These are phyloP conservation scores for Amanita rubescens DNA, from an alignment of 768 basidiomycete genomes.

Conservation along the genomic window DNA sequence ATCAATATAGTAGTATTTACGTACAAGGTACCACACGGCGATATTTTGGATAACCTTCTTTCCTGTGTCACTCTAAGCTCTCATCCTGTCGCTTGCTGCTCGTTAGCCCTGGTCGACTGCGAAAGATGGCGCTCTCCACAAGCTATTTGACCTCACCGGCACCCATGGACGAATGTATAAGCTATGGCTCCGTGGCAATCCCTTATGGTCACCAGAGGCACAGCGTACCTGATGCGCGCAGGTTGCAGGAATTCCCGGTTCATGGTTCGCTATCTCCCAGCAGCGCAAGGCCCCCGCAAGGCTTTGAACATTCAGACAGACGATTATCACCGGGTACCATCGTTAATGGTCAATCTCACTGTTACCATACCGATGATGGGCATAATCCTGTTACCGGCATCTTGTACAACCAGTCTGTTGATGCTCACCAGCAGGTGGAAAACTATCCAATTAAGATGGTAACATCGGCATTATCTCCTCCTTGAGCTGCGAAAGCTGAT, in stretches of 20 bases:
- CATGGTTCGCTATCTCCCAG: too few species aligned
- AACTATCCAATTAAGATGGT: background rate
- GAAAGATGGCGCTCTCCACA: too few species aligned
- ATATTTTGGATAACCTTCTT: too few species aligned
- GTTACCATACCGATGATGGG: background rate
- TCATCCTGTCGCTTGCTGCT: too few species aligned
- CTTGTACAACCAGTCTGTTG: too few species aligned
- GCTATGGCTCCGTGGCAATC: background rate
- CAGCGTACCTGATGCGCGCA: background rate
- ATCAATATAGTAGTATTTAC: slow-evolving; percentile 1
- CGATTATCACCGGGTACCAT: slow-evolving; percentile 1
- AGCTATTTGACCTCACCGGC: background rate
- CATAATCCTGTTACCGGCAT: background rate
- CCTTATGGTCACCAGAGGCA: background rate
- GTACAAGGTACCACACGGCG: too few species aligned
- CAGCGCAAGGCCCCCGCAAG: background rate
- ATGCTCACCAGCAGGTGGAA: slow-evolving; percentile 1
- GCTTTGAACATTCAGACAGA: background rate
- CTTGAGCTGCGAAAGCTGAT: slow-evolving; percentile 2
- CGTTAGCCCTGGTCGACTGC: background rate
- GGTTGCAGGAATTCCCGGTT: background rate
- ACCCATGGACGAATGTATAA: background rate
- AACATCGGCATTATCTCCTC: background rate
- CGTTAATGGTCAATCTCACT: background rate
- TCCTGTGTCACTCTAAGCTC: background rate